Evolutionary conservation across 371 early-diverging fungal species (phyloP), one percentile per base, ranked within the genome.

Genomic region (Mortierella sp.): DNA sequence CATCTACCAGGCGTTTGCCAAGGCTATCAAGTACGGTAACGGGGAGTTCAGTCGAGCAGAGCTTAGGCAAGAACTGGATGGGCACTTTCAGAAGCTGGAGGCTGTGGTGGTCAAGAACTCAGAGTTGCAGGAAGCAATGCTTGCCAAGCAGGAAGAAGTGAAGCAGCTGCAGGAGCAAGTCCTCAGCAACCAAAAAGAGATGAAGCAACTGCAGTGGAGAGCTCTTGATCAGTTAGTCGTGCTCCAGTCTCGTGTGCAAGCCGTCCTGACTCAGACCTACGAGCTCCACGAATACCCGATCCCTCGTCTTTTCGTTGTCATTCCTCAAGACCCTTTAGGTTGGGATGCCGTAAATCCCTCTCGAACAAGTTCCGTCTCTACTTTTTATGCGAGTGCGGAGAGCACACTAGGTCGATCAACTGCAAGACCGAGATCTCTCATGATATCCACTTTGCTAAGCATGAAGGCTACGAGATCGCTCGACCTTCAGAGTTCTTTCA

Each of bases 301-400:
- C 10, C 76, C 76, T 27, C 68, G 76, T 10, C 71, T 76, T 6
- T 76, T 76, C 29, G 55, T 76, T 41, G 71, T 76, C 29, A 32
- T 76, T 14, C 76, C 76, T 8, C 27, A 56, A 21, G 77, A 77
- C 24, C 14, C 32, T 35, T 48, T 11, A 8, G 29, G 71, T 5
- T 35, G 29, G 27, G 76, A 76, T 55, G 21, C 41, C 16, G 14
- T n/a, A n/a, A 55, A 55, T 46, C 70, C 71, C 0, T 70, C 46
- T 44, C 77, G 55, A 38, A 54, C 43, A 70, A 43, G 56, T 76
- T 70, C 41, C 51, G 77, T 4, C 58, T 81, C 27, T 74, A 70
- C 68, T 81, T 76, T 38, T 48, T 81, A 21, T 81, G 77, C 38
- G 81, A 81, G 49, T 81, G 81, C 24, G 81, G 81, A 11, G 58